These are phyloP conservation scores for Tolypocladium pustulatum DNA, from an alignment of 2,329 filamentous ascomycete genomes.

Conservation along the genomic window DNA sequence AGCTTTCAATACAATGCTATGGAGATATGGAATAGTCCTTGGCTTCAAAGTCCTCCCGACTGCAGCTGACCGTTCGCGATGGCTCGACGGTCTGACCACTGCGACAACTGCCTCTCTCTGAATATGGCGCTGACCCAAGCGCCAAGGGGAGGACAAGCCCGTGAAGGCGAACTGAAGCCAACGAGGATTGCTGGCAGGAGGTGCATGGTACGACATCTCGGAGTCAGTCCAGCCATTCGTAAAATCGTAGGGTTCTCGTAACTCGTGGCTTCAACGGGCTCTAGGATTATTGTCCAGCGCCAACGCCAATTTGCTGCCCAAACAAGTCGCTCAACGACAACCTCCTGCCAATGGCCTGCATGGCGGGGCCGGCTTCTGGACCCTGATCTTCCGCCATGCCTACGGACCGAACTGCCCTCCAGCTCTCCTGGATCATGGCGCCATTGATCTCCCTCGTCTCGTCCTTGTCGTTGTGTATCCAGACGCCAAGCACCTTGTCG, in stretches of 20 bases:
- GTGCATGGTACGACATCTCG: not conserved
- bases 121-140: not conserved
- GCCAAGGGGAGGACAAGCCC: not conserved
- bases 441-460: slow-evolving; percentile 31
- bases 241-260: not conserved
- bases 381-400: slow-evolving; percentile 17
- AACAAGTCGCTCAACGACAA: slow-evolving; percentile 37
- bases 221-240: not conserved
- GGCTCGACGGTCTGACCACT: not conserved
- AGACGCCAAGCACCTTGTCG: slow-evolving; percentile 39
- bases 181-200: not conserved
- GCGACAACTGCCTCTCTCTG: not conserved
- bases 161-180: not conserved
- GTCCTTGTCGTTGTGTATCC: slow-evolving; percentile 41
- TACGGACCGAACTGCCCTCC: slow-evolving; percentile 25
- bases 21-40: not conserved
- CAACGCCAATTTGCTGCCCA: slow-evolving; percentile 16
- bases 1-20: not conserved
- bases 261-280: not conserved
- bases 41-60: not conserved
- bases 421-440: slow-evolving; percentile 31
- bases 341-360: slow-evolving; percentile 32
- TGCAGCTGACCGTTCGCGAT: not conserved
- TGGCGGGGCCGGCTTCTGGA: slow-evolving; percentile 27
- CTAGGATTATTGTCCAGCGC: slow-evolving; percentile 5